Evolutionary conservation across 2,329 filamentous ascomycete genomes (phyloP), one percentile per base, ranked within the genome.

Genomic region (Microdochium paspali): DNA sequence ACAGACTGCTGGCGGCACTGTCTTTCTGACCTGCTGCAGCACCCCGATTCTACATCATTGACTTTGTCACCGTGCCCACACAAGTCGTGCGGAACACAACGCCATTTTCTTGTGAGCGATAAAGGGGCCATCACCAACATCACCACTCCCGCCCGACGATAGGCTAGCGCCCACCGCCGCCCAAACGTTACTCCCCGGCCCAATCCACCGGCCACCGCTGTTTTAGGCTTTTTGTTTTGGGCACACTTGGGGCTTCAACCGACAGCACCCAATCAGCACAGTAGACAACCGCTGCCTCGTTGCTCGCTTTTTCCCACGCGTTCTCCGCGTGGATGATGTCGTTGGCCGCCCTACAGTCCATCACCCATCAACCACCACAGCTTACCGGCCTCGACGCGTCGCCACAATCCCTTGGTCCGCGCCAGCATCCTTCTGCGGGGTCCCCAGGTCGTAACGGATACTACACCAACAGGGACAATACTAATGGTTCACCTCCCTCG

Each of bases 281-380:
- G 7, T 7, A 21, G 6, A 20, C 18, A 21, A 18, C n/a, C 18
- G 35, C 18, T 9, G 35, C 35, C 35, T 18, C 10, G 7, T 15
- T 20, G 20, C 18, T 5, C 23, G 4, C 3, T 20, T 21, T 7
- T 18, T 18, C 18, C 35, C 35, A 21, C 35, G 35, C 35, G 35
- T 20, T 43, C 7, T 9, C 44, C 47, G 60, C 60, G 60, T 61
- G 61, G 68, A 75, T 71, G 66, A 81, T 79, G 79, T 79, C 76
- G 67, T 80, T 77, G 65, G 77, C 80, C 71, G 76, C 76, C 57
- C 68, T 85, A 62, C 81, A 84, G 66, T 69, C 77, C 54, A 67
- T 73, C 61, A 70, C 76, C 57, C 76, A 78, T 63, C 75, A 77
- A 61, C 66, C 70, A 55, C 66, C 69, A 52, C 67, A 69, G 53